Percentiles rank a stretch among this genome's conserved stretches.
Evolutionary conservation across 805 yeast species (phyloP).

Genomic region (Wickerhamomyces bovis): DNA sequence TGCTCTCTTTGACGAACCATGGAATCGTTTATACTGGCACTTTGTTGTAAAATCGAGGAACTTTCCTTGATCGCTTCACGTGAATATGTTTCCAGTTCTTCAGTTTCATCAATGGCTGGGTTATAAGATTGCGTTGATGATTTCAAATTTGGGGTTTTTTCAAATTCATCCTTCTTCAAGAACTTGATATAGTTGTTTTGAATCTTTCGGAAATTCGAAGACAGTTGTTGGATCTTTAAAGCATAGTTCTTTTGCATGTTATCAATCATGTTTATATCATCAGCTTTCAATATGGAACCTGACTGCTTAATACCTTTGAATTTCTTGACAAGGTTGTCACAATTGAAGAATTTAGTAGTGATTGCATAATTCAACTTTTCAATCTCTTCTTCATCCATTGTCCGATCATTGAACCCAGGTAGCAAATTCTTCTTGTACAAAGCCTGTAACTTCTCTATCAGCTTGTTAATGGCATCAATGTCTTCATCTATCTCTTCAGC

Average conservation of each 20-base stretch:
- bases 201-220: slow-evolving; percentile 74
- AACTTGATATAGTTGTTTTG: slow-evolving; percentile 87
- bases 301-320: slow-evolving; percentile 41
- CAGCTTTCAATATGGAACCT: slow-evolving; percentile 23
- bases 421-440: slow-evolving; percentile 77
- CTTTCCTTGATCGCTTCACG: slow-evolving; percentile 47
- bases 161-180: slow-evolving; percentile 73
- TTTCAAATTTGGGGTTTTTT: slow-evolving; percentile 30
- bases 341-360: slow-evolving; percentile 69
- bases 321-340: slow-evolving; percentile 70
- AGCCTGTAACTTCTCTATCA: slow-evolving; percentile 55
- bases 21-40: slow-evolving; percentile 31
- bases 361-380: slow-evolving; percentile 72
- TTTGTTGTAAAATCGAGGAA: slow-evolving; percentile 30
- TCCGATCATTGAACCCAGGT: slow-evolving; percentile 83
- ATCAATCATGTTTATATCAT: slow-evolving; percentile 60
- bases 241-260: slow-evolving; percentile 86
- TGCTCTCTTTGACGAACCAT: slow-evolving; percentile 69
- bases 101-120: slow-evolving; percentile 29
- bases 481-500: slow-evolving; percentile 65
- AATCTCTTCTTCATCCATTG: slow-evolving; percentile 67
- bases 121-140: slow-evolving; percentile 12
- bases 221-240: slow-evolving; percentile 68
- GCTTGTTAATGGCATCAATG: slow-evolving; percentile 43
- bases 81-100: slow-evolving; percentile 45